Evolutionary conservation across 768 basidiomycete genomes (phyloP).

Genomic region (Lentinula guzmanii): DNA sequence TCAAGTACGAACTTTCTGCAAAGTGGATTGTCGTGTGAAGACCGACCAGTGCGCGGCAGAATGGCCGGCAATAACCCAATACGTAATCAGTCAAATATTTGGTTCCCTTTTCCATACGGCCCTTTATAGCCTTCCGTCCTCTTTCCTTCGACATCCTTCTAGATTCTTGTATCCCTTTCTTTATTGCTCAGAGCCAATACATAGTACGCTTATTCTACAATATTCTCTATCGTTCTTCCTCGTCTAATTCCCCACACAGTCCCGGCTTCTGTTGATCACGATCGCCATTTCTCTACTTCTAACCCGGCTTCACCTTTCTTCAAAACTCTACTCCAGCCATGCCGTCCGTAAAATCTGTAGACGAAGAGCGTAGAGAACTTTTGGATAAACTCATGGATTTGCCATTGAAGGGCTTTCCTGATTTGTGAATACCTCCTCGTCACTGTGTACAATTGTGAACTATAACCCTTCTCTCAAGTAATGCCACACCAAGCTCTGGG

Average conservation of each 20-base stretch:
- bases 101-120: slow-evolving; percentile 12
- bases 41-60: neutral
- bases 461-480: slow-evolving; percentile 14
- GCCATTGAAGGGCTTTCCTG: slow-evolving; percentile 15
- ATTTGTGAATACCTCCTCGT: slow-evolving; percentile 11
- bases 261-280: neutral
- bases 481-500: slow-evolving; percentile 25
- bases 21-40: neutral
- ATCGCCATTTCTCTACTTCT: neutral
- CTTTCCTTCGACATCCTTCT: slow-evolving; percentile 6
- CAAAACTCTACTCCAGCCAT: neutral
- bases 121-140: neutral
- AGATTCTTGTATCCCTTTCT: neutral
- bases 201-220: neutral
- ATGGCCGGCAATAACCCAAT: neutral
- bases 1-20: neutral
- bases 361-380: slow-evolving; percentile 7
- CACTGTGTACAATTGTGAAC: slow-evolving; percentile 5
- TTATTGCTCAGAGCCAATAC: neutral
- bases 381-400: slow-evolving; percentile 15
- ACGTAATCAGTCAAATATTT: slow-evolving; percentile 21
- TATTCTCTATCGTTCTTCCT: neutral
- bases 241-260: neutral
- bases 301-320: neutral
- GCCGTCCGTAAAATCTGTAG: neutral